Percentiles rank a stretch among this genome's conserved stretches.
These are phyloP conservation scores for Xylaria acuta DNA, from an alignment of 495 filamentous ascomycete genomes.

Conservation along the genomic window DNA sequence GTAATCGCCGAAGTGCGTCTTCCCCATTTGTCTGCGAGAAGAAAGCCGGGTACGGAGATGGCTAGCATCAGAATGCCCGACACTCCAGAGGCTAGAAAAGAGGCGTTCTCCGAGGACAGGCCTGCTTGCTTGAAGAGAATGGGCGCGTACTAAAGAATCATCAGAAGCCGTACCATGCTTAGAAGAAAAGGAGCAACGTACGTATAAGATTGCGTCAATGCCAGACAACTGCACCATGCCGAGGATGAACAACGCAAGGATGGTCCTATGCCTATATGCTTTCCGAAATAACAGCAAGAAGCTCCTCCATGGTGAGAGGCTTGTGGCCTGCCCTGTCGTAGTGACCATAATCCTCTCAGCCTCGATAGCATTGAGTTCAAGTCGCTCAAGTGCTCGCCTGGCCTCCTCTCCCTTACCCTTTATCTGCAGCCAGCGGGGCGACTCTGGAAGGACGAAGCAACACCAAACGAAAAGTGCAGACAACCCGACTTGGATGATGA, in stretches of 20 bases:
- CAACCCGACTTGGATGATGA: slow-evolving; percentile 51
- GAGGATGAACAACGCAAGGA: slow-evolving; percentile 55
- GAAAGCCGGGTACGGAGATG: slow-evolving; percentile 54
- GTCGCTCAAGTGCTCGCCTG: slow-evolving; percentile 44
- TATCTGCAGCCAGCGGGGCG: slow-evolving; percentile 51
- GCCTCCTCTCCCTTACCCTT: slow-evolving; percentile 46
- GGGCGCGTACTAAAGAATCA: slow-evolving; percentile 53
- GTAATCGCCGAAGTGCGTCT: slow-evolving; percentile 63
- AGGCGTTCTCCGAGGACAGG: slow-evolving; percentile 46
- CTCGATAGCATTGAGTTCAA: slow-evolving; percentile 52
- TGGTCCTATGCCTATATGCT: slow-evolving; percentile 49
- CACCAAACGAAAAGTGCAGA: slow-evolving; percentile 47
- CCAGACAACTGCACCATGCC: slow-evolving; percentile 58
- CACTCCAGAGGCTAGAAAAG: slow-evolving; percentile 61
- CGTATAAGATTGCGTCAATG: slow-evolving; percentile 60
- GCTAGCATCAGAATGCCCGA: slow-evolving; percentile 57
- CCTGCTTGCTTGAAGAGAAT: slow-evolving; percentile 60
- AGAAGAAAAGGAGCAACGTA: slow-evolving; percentile 37
- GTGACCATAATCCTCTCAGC: slow-evolving; percentile 58
- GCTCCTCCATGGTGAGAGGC: slow-evolving; percentile 43
- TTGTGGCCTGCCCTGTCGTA: slow-evolving; percentile 34
- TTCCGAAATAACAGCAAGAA: slow-evolving; percentile 29
- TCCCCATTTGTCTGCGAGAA: slow-evolving; percentile 69
- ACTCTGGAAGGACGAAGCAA: slow-evolving; percentile 48
- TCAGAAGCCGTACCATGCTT: background rate